Conservation (phyloP, 345 rosid genomes). For the Toxicodendron radicans region DNA sequence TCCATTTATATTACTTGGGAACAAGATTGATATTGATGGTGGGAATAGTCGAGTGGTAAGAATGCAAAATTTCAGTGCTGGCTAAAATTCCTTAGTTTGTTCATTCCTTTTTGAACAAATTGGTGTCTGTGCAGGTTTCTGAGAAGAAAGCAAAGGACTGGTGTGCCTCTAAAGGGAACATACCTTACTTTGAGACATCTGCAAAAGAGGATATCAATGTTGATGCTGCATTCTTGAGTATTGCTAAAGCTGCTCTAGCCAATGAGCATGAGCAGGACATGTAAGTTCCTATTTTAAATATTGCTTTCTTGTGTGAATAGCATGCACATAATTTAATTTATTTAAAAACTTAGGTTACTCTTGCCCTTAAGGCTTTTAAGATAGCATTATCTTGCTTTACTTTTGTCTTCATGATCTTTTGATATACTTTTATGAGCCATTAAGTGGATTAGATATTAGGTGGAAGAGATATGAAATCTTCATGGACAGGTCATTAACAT, state of each 20-base stretch:
- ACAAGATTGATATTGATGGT: conserved; percentile 97
- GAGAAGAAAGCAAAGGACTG: conserved; percentile 98
- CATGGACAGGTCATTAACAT: background rate
- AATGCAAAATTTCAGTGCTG: background rate
- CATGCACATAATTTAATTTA: background rate
- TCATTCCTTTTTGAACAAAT: conserved; percentile 9
- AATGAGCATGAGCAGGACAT: conserved; percentile 87
- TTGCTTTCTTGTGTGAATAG: background rate
- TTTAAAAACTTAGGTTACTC: background rate
- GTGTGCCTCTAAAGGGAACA: conserved; percentile 88
- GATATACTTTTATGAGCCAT: background rate
- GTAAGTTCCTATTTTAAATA: conserved; percentile 42
- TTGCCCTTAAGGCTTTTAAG: background rate
- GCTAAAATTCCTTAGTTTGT: background rate
- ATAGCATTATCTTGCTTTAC: background rate
- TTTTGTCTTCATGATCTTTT: background rate
- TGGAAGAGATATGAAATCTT: background rate
- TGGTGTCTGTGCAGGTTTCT: conserved; percentile 57
- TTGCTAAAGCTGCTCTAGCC: conserved; percentile 83
- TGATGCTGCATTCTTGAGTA: conserved; percentile 73
- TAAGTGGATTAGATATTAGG: background rate
- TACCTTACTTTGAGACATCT: conserved; percentile 90
- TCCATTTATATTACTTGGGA: conserved; percentile 91
- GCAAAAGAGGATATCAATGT: conserved; percentile 96
- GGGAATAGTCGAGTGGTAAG: conserved; percentile 99